A percentile compares a stretch with the other conserved stretches of the same genome.
Evolutionary conservation across 2,329 filamentous ascomycete genomes (phyloP).

Genomic region (Cercospora sp.): DNA sequence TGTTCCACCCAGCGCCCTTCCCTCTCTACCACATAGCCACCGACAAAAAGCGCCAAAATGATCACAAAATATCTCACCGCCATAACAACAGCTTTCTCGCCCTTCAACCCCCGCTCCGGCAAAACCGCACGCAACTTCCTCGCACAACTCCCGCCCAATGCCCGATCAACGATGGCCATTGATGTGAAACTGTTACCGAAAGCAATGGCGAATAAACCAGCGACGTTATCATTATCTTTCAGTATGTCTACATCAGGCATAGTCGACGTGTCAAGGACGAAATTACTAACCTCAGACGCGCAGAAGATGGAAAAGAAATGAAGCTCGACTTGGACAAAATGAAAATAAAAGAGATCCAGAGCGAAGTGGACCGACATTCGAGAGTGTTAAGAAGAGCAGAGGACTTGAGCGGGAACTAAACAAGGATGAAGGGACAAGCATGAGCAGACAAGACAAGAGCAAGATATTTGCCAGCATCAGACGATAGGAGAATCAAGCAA

Average conservation of each 20-base stretch:
- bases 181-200: slow-evolving; percentile 71
- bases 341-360: slow-evolving; percentile 81
- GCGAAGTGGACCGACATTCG: slow-evolving; percentile 89
- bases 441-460: background rate
- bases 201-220: slow-evolving; percentile 66
- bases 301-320: slow-evolving; percentile 92
- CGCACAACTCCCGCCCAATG: slow-evolving; percentile 76
- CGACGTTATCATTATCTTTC: slow-evolving; percentile 76
- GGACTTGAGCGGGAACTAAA: slow-evolving; percentile 60
- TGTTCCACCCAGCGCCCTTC: background rate
- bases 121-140: slow-evolving; percentile 88
- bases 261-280: too few relatives aligned
- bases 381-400: slow-evolving; percentile 78
- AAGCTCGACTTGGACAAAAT: slow-evolving; percentile 76
- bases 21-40: background rate
- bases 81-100: slow-evolving; percentile 85
- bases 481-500: background rate
- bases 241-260: slow-evolving; percentile 56
- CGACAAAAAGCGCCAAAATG: slow-evolving; percentile 54
- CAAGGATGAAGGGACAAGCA: background rate
- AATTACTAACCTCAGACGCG: background rate
- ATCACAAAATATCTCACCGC: slow-evolving; percentile 85
- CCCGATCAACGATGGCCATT: slow-evolving; percentile 73
- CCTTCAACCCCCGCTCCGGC: slow-evolving; percentile 71
- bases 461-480: background rate